Evolutionary conservation across 139 green algal genomes (phyloP), one percentile per base, ranked within the genome.

Genomic region (Chlorella sp.): DNA sequence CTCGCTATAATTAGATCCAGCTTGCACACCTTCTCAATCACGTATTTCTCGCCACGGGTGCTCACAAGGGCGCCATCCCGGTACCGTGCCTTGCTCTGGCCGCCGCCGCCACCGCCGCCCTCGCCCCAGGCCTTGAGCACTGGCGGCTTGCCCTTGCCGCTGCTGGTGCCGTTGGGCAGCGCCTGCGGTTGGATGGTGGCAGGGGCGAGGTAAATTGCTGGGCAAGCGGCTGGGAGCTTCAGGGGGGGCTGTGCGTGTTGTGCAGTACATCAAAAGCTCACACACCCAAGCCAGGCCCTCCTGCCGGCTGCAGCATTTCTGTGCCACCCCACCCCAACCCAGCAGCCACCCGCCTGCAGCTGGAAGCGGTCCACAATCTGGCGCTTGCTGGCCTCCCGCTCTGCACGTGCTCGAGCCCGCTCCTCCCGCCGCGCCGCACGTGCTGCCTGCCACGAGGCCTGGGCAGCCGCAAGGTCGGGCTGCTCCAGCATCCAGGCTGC

Each of bases 41-140:
- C 86, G 72, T 91, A 95, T 84, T 97, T 97, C 57, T 97, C 91
- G 3, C 94, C 94, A 17, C 87, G 90, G 3, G 65, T 84, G 21
- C 80, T 88, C 9, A 94, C 94, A 5, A 94, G 69, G 23, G 67
- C 44, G 9, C 91, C 91, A 34, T 96, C 93, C 28, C 90, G 83
- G 64, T 92, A 96, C 13, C 93, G 85, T 5, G 92, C 82, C 83
- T 90, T 80, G 30, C 51, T 64, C 20, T 65, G 23, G n/a, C 26
- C 47, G 30, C 20, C 11, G 41, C 69, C 38, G 16, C 47, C 34
- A 38, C 34, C 56, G 4, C 55, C 81, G 15, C 51, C 39, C 23
- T 30, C 41, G 20, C 71, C 60, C 63, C 60, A 56, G 1, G 56
- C 64, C 34, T 76, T 28, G n/a, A 76, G 41, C n/a, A 44, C 12